Evolutionary conservation across 192 early-diverging fungal species (phyloP).

Genomic region (Linnemannia hyalina): DNA sequence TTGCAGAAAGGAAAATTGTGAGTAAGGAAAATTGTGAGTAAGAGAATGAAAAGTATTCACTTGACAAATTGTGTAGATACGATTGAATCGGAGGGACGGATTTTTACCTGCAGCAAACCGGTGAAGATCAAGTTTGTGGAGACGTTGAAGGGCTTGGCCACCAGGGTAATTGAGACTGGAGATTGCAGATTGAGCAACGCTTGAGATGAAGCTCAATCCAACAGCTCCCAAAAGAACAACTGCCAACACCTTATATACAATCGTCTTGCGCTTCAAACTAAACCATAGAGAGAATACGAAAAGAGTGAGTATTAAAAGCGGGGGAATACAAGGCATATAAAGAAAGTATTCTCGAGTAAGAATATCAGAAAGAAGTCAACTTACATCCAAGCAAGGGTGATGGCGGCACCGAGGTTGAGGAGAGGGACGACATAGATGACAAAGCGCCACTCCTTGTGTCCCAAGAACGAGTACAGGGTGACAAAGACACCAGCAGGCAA

Average conservation of each 20-base stretch:
- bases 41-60: too few species aligned
- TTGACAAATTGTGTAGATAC: too few species aligned
- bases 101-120: slow-evolving; percentile 29
- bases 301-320: neutral
- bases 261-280: slow-evolving; percentile 55
- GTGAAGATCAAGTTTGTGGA: slow-evolving; percentile 66
- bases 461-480: slow-evolving; percentile 76
- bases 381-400: slow-evolving; percentile 60
- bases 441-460: slow-evolving; percentile 98
- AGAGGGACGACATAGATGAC: slow-evolving; percentile 89
- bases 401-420: slow-evolving; percentile 78
- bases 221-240: slow-evolving; percentile 33
- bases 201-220: slow-evolving; percentile 34
- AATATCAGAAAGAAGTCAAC: slow-evolving; percentile 19
- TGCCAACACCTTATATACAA: slow-evolving; percentile 40
- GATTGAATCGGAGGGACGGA: neutral
- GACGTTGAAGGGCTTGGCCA: slow-evolving; percentile 75
- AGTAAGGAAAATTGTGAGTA: slow-evolving; percentile 7
- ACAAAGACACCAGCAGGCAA: slow-evolving; percentile 72
- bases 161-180: slow-evolving; percentile 93
- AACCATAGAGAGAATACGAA: neutral
- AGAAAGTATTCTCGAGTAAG: neutral
- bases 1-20: neutral
- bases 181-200: slow-evolving; percentile 61
- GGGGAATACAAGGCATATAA: neutral